These are phyloP conservation scores for Spirogloea muscicola DNA, from an alignment of 139 green algal species.

Conservation along the genomic window DNA sequence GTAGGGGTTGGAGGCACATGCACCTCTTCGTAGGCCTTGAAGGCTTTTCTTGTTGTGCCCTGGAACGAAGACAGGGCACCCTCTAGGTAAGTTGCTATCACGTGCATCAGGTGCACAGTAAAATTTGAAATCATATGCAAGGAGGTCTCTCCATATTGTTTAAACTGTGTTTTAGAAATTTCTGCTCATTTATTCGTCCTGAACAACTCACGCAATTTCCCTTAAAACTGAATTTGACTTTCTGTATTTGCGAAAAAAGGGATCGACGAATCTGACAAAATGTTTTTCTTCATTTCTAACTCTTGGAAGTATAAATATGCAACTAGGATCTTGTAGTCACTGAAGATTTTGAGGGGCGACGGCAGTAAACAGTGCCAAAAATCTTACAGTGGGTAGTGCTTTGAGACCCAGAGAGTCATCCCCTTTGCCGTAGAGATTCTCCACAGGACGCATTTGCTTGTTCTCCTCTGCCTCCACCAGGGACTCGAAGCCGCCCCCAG, in stretches of 20 bases:
- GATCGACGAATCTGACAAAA: too few species aligned
- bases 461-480: conserved; percentile 21
- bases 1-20: conserved; percentile 76
- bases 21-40: conserved; percentile 96
- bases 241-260: not conserved
- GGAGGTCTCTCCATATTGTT: not conserved
- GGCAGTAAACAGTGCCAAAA: conserved; percentile 72
- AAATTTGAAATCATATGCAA: not conserved
- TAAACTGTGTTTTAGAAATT: too few species aligned
- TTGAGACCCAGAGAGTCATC: conserved; percentile 8
- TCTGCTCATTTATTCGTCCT: too few species aligned
- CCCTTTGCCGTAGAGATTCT: conserved; percentile 36
- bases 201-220: not conserved
- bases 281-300: not conserved
- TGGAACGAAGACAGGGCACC: not conserved
- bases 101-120: not conserved
- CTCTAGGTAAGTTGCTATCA: not conserved
- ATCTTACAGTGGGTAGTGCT: conserved; percentile 67
- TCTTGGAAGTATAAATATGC: not conserved
- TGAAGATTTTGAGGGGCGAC: not conserved
- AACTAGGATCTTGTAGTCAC: not conserved
- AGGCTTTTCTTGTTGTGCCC: conserved; percentile 64
- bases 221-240: not conserved
- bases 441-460: conserved; percentile 25
- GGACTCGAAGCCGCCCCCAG: conserved; percentile 24